Evolutionary conservation across 768 basidiomycete genomes (phyloP).

Genomic region (Lactifluus subvellereus): DNA sequence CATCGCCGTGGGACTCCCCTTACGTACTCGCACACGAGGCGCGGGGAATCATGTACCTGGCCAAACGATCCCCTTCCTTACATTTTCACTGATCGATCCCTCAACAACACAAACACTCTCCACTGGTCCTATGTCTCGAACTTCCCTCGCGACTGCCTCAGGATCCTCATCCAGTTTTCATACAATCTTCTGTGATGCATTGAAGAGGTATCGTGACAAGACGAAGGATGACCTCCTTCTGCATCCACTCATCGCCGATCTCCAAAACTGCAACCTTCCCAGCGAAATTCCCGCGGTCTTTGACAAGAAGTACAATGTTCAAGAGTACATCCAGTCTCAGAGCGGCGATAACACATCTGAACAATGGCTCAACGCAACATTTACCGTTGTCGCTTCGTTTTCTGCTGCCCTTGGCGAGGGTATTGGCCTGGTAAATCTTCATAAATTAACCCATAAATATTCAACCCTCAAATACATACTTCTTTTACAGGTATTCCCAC

Average conservation of each 20-base stretch:
- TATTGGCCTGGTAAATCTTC: background rate
- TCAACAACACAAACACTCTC: constrained; percentile 25
- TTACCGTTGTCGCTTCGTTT: background rate
- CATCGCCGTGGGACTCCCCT: too few relatives aligned
- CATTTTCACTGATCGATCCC: background rate
- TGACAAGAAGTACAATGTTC: background rate
- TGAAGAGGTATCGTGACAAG: background rate
- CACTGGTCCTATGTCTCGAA: background rate
- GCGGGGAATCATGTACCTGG: background rate
- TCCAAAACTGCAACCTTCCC: background rate
- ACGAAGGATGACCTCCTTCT: background rate
- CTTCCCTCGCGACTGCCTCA: background rate
- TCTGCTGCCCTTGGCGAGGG: background rate
- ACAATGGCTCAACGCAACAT: background rate
- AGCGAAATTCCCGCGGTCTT: background rate
- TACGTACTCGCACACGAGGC: too few relatives aligned
- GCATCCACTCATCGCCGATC: background rate
- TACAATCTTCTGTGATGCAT: background rate
- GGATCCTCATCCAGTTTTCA: background rate
- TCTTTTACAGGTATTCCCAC: background rate
- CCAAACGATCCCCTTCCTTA: background rate
- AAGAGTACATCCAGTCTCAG: background rate
- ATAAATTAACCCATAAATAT: too few relatives aligned
- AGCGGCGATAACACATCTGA: background rate
- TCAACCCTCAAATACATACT: background rate